These are phyloP conservation scores for Xylaria sp. DNA, from an alignment of 2,329 filamentous ascomycete genomes.

Conservation along the genomic window DNA sequence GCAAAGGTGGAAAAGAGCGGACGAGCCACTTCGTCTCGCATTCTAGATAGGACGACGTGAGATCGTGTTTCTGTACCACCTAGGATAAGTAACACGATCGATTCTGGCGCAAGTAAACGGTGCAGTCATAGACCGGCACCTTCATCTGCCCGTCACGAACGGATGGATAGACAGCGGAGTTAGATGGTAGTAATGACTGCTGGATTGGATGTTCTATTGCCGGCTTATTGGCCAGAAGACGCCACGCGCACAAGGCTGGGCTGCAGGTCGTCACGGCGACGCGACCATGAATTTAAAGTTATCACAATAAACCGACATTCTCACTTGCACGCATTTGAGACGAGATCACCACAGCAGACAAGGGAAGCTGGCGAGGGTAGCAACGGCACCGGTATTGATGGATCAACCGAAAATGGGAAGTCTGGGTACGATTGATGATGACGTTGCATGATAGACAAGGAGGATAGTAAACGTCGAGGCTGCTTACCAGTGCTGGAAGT, in stretches of 20 bases:
- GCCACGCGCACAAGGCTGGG: not conserved
- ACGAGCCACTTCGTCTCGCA: conserved; percentile 14
- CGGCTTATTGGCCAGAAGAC: not conserved
- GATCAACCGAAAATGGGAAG: conserved; percentile 6
- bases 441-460: conserved; percentile 11
- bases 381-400: not conserved
- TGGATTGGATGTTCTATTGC: not conserved
- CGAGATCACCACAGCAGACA: conserved; percentile 24
- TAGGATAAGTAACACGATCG: conserved; percentile 14
- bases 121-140: not conserved
- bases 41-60: not conserved
- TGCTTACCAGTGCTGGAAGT: conserved; percentile 34
- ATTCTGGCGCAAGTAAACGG: not conserved
- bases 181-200: not conserved
- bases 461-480: conserved; percentile 2
- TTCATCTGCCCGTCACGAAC: not conserved
- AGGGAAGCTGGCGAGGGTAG: not conserved
- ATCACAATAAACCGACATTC: conserved; percentile 33
- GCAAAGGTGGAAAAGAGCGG: not conserved
- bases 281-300: conserved; percentile 32
- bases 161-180: not conserved
- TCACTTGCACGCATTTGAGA: conserved; percentile 36
- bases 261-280: conserved; percentile 27
- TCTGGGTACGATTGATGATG: conserved; percentile 6
- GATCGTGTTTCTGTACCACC: conserved; percentile 12